Percentiles rank a stretch among this genome's conserved stretches.
These are phyloP conservation scores for Tylopilus cervinicoccineus DNA, from an alignment of 768 basidiomycete species.

Conservation along the genomic window DNA sequence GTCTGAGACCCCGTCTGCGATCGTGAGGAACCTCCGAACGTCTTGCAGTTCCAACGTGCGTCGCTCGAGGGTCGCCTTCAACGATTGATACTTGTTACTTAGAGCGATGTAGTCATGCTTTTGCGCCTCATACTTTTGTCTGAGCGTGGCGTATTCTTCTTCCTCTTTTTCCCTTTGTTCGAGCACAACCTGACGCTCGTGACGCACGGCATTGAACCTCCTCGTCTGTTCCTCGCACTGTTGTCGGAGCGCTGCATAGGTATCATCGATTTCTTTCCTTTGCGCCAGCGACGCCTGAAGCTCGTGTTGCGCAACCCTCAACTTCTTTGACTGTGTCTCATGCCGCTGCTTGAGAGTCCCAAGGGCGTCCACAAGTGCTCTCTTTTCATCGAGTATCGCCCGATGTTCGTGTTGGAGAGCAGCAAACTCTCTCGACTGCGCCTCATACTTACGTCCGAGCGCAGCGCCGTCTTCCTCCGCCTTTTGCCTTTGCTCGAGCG, in stretches of 20 bases:
- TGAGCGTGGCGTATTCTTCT: conserved; percentile 3
- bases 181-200: not conserved
- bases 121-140: conserved; percentile 9
- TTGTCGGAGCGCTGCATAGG: conserved; percentile 16
- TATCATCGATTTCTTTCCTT: conserved; percentile 9
- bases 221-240: conserved; percentile 10
- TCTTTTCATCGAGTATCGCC: conserved; percentile 6
- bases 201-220: conserved; percentile 4
- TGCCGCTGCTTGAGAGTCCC: conserved; percentile 2
- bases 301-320: conserved; percentile 1
- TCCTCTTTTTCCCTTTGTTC: conserved; percentile 4
- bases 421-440: conserved; percentile 9
- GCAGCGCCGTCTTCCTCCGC: not conserved
- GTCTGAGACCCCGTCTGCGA: conserved; percentile 38
- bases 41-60: conserved; percentile 41
- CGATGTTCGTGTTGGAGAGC: conserved; percentile 3
- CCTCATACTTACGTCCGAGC: conserved; percentile 9
- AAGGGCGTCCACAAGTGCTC: not conserved
- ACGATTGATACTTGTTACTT: conserved; percentile 7
- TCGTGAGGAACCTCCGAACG: conserved; percentile 40
- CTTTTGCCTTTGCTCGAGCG: conserved; percentile 1
- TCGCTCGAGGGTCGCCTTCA: conserved; percentile 30
- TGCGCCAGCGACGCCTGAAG: not conserved
- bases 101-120: conserved; percentile 12
- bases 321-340: conserved; percentile 9